Evolutionary conservation across 2,329 filamentous ascomycete genomes (phyloP), one percentile per base, ranked within the genome.

Genomic region (Fusarium sp.): DNA sequence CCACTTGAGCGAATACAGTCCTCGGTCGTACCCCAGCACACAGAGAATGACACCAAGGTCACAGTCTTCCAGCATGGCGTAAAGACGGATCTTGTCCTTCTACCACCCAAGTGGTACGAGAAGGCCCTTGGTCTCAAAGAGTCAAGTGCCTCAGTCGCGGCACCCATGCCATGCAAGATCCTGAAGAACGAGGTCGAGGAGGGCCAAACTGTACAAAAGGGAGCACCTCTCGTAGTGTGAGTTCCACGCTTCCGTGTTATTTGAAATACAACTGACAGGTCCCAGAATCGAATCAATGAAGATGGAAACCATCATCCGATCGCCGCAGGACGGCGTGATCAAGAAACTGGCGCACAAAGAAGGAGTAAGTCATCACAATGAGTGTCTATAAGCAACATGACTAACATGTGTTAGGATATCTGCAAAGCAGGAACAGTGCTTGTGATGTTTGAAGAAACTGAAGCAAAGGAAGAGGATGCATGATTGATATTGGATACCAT

Each of bases 111-210:
- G 46, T 99, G 94, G 94, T 91, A 92, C 62, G 92, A 94, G 74
- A 95, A 97, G 81, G 94, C 94, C 0, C 84, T 98, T 10, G 94
- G 95, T 0, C 83, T 92, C 67, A 94, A 93, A 78, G 93, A 97
- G 76, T 87, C 87, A 1, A 86, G 90, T 9, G 94, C 95, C 64
- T 96, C 92, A 56, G 94, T 98, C 3, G 86, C 93, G 25, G 94
- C 96, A 24, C 96, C 96, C 0, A 99, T 99, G 96, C 96, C 96
- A 3, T 98, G 96, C 82, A 98, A 98, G 83, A 91, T 99, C 27
- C 82, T 99, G 67, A 90, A 93, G 71, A 96, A 98, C 49, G 93
- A 97, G 80, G 94, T 98, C 0, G 82, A 86, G 29, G 94, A 94
- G 73, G 96, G 96, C 0, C 89, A 97, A 69, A 82, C 81, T 48